Percentiles rank a stretch among this genome's conserved stretches.
Evolutionary conservation across 805 yeast species (phyloP).

Genomic region (Pichia kluyveri): DNA sequence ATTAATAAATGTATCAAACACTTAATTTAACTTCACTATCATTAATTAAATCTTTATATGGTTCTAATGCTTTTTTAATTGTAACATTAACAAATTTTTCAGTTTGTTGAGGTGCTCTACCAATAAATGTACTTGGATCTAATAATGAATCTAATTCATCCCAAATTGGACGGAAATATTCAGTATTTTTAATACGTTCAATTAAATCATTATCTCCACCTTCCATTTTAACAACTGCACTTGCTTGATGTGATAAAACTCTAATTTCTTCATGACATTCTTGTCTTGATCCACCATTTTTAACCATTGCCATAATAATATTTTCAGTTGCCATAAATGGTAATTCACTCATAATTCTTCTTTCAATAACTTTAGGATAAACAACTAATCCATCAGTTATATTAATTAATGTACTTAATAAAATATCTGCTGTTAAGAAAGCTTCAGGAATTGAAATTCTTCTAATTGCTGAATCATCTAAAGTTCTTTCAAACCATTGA

Average conservation of each 20-base stretch:
- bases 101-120: slow-evolving; percentile 97
- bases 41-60: slow-evolving; percentile 50
- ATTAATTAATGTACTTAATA: slow-evolving; percentile 80
- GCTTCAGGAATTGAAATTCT: slow-evolving; percentile 96
- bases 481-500: slow-evolving; percentile 98
- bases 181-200: slow-evolving; percentile 69
- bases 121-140: slow-evolving; percentile 91
- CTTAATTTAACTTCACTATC: slow-evolving; percentile 66
- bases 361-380: slow-evolving; percentile 96
- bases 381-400: slow-evolving; percentile 94
- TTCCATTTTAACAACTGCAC: slow-evolving; percentile 92
- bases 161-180: slow-evolving; percentile 87
- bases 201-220: slow-evolving; percentile 98
- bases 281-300: slow-evolving; percentile 95
- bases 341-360: slow-evolving; percentile 88
- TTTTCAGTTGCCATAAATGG: slow-evolving; percentile 99
- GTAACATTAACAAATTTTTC: slow-evolving; percentile 83
- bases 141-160: slow-evolving; percentile 67
- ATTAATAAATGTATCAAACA: slow-evolving; percentile 38
- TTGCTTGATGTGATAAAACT: slow-evolving; percentile 94
- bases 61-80: slow-evolving; percentile 73
- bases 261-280: slow-evolving; percentile 97
- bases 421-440: slow-evolving; percentile 89
- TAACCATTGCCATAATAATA: slow-evolving; percentile 99
- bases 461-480: slow-evolving; percentile 96